Evolutionary conservation across 139 green algal genomes (phyloP), one percentile per base, ranked within the genome.

Genomic region (Limnomonas spitsbergensis): DNA sequence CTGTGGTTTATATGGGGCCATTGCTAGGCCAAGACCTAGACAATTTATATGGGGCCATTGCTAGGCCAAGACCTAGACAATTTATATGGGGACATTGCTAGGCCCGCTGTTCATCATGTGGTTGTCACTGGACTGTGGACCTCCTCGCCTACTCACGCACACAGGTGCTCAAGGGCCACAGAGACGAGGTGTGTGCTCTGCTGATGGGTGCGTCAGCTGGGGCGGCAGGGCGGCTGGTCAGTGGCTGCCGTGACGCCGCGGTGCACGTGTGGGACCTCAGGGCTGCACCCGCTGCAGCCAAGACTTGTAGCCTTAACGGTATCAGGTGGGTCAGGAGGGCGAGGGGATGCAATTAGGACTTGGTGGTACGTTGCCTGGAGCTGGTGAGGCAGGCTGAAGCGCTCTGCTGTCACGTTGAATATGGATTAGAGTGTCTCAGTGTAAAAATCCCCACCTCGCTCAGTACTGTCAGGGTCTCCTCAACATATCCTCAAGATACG

Each of bases 201-300:
- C 6, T 34, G 24, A 34, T 72, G 27, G 66, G n/a, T 34, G 66
- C 6, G 27, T 34, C 24, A 72, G 66, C 9, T 38, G n/a, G 26
- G 9, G 66, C 6, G 24, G 66, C 66, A 32, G 66, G n/a, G 9
- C 14, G 52, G 54, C 37, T 75, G 40, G 34, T 69, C 61, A 80
- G 53, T 40, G 80, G 80, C 38, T 77, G 66, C 40, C 66, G 37
- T 3, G 76, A 79, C 34, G 75, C 68, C 26, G 66, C 6, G 20
- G 52, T 81, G 40, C 70, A 56, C 36, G 69, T 85, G 67, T 85
- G 80, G 80, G 80, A 85, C 66, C 26, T 85, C 32, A 40, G 75
- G 2, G 29, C 53, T 2, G 38, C 34, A 2, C 9, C 31, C 3
- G 3, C 42, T 26, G 29, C 35, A 3, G 37, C 26, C 36, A 2